These are phyloP conservation scores for Begonia fuchsioides DNA, from an alignment of 306 rosid genomes.

Conservation along the genomic window DNA sequence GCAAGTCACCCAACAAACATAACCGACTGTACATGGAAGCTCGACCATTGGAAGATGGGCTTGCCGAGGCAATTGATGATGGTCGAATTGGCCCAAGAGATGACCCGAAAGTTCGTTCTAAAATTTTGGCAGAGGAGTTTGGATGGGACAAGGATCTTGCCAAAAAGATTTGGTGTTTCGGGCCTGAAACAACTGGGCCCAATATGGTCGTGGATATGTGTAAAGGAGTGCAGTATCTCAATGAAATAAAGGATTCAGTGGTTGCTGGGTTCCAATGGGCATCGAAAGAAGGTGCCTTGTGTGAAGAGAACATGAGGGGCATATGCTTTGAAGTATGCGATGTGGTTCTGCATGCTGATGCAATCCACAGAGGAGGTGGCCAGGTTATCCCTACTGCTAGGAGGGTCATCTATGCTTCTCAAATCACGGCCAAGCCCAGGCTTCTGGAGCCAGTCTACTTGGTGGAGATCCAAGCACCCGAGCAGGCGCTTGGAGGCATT, in stretches of 20 bases:
- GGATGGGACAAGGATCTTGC: constrained; percentile 64
- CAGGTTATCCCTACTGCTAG: constrained; percentile 52
- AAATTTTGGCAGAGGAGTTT: constrained; percentile 36
- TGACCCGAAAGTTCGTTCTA: constrained; percentile 39
- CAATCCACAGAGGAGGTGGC: constrained; percentile 58
- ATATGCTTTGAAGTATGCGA: constrained; percentile 51
- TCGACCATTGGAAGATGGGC: constrained; percentile 45
- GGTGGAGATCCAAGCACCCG: constrained; percentile 46
- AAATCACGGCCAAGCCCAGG: constrained; percentile 45
- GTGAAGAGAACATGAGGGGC: constrained; percentile 55
- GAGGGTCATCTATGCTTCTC: constrained; percentile 48
- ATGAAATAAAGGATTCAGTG: constrained; percentile 50
- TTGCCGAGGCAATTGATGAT: constrained; percentile 50
- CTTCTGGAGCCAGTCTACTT: constrained; percentile 46
- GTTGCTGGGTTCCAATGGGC: constrained; percentile 63
- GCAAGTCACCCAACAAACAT: constrained; percentile 57
- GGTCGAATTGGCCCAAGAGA: constrained; percentile 49
- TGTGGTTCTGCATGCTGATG: constrained; percentile 52
- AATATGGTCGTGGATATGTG: constrained; percentile 57
- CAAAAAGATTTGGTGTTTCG: constrained; percentile 51
- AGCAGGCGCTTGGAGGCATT: constrained; percentile 51
- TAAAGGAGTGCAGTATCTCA: constrained; percentile 50
- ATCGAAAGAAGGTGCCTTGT: constrained; percentile 48
- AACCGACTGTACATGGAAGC: constrained; percentile 85
- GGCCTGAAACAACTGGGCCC: constrained; percentile 45